These are phyloP conservation scores for Paspalum vaginatum DNA, from an alignment of 176 grass and related monocot species.

Conservation along the genomic window DNA sequence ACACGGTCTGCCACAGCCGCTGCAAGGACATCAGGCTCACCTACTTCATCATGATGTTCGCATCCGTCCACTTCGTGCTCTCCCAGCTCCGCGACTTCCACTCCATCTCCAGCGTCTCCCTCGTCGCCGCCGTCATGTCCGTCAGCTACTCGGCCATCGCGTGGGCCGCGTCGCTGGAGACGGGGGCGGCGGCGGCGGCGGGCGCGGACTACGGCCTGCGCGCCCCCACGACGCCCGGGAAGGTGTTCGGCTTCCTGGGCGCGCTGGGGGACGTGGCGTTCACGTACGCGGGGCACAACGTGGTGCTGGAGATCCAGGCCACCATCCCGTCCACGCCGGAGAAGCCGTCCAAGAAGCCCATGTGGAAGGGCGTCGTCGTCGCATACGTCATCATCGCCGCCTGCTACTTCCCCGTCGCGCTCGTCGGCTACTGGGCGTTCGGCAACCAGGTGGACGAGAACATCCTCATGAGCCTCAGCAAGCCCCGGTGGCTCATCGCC, in stretches of 20 bases:
- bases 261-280: conserved; percentile 71
- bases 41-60: conserved; percentile 44
- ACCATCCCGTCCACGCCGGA: conserved; percentile 81
- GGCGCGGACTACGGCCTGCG: conserved; percentile 51
- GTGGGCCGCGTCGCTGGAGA: conserved; percentile 56
- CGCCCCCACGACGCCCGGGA: conserved; percentile 44
- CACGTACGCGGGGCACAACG: conserved; percentile 82
- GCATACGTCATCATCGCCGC: conserved; percentile 80
- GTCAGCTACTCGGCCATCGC: conserved; percentile 84
- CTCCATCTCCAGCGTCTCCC: conserved; percentile 86
- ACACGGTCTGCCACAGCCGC: background rate
- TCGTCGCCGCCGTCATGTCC: conserved; percentile 92
- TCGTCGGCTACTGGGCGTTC: conserved; percentile 77
- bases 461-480: conserved; percentile 61
- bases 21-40: conserved; percentile 63
- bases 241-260: conserved; percentile 67
- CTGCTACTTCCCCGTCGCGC: conserved; percentile 82
- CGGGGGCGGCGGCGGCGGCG: conserved; percentile 29
- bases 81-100: background rate
- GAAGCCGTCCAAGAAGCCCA: conserved; percentile 88
- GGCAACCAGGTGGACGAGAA: conserved; percentile 61
- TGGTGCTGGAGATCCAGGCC: conserved; percentile 93
- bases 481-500: conserved; percentile 82
- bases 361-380: conserved; percentile 91
- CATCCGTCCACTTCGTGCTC: conserved; percentile 2